phyloP scores from a whole-genome alignment of 495 filamentous ascomycete species.

The Podospora pseudocomata region DNA sequence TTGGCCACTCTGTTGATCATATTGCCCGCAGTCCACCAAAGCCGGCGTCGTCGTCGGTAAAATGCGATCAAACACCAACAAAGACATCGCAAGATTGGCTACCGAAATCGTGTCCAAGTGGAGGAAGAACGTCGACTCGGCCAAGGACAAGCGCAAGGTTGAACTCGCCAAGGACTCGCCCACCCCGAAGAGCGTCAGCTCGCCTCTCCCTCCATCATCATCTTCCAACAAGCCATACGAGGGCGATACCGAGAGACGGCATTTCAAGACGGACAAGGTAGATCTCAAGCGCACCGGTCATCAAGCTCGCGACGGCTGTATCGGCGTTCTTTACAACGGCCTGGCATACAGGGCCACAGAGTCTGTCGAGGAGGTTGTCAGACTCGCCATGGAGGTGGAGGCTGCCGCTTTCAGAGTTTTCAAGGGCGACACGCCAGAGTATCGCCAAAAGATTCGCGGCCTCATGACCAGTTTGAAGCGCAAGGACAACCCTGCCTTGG shows the following conservation, averaged over 20 bases:
- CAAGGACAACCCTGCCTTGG: slow-evolving; percentile 74
- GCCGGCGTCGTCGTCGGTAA: slow-evolving; percentile 87
- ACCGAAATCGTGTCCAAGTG: slow-evolving; percentile 82
- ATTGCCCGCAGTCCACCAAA: slow-evolving; percentile 63
- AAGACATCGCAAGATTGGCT: slow-evolving; percentile 69
- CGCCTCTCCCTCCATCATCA: slow-evolving; percentile 41
- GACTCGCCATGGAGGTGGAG: slow-evolving; percentile 69
- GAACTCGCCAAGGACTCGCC: slow-evolving; percentile 37
- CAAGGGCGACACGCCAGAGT: slow-evolving; percentile 60
- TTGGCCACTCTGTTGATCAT: neutral
- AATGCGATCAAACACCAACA: slow-evolving; percentile 68
- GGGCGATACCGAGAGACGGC: slow-evolving; percentile 74
- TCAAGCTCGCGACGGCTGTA: slow-evolving; percentile 68
- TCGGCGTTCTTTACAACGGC: slow-evolving; percentile 88
- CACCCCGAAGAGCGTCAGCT: slow-evolving; percentile 37
- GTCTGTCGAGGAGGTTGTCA: slow-evolving; percentile 55
- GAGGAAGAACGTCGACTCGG: slow-evolving; percentile 71
- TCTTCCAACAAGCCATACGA: slow-evolving; percentile 55
- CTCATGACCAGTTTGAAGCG: slow-evolving; percentile 92
- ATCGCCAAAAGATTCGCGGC: slow-evolving; percentile 82
- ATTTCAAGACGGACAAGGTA: slow-evolving; percentile 74
- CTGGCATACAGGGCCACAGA: slow-evolving; percentile 59
- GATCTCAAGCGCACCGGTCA: slow-evolving; percentile 67
- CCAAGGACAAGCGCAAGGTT: slow-evolving; percentile 58
- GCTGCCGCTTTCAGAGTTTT: slow-evolving; percentile 59